Conservation (phyloP, 495 filamentous ascomycete genomes). For the Collariella sp. region DNA sequence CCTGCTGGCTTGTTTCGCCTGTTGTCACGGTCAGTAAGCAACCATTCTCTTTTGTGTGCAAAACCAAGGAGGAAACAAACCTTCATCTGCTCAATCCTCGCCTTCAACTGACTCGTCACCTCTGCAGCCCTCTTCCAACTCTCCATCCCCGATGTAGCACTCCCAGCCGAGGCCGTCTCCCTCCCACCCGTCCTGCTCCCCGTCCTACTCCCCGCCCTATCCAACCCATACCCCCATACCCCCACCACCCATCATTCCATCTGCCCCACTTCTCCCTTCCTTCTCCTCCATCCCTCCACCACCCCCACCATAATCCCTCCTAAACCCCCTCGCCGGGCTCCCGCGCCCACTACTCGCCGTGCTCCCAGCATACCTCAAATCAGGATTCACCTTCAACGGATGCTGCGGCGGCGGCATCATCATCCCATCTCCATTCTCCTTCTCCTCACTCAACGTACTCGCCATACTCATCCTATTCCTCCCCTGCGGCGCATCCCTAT, state of each 20-base stretch:
- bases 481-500: slow-evolving; percentile 41
- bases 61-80: slow-evolving; percentile 23
- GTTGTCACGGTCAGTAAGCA: neutral
- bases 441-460: slow-evolving; percentile 73
- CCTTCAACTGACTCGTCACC: slow-evolving; percentile 94
- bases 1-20: slow-evolving; percentile 8
- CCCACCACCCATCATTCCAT: too few relatives aligned
- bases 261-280: slow-evolving; percentile 11
- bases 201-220: slow-evolving; percentile 30
- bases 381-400: slow-evolving; percentile 48
- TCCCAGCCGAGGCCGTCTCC: slow-evolving; percentile 21
- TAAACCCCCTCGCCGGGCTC: slow-evolving; percentile 44
- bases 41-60: neutral
- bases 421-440: slow-evolving; percentile 57
- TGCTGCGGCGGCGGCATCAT: too few relatives aligned
- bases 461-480: slow-evolving; percentile 56
- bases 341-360: slow-evolving; percentile 46
- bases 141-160: slow-evolving; percentile 58
- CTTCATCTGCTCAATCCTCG: slow-evolving; percentile 79
- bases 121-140: slow-evolving; percentile 98
- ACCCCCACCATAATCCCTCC: slow-evolving; percentile 20
- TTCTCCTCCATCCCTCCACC: slow-evolving; percentile 14
- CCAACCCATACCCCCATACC: slow-evolving; percentile 20
- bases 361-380: slow-evolving; percentile 40
- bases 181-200: slow-evolving; percentile 42